Percentiles rank a stretch among this genome's conserved stretches.
Evolutionary conservation across 352 stramenopile species (phyloP).

Genomic region (Peronospora destructor): DNA sequence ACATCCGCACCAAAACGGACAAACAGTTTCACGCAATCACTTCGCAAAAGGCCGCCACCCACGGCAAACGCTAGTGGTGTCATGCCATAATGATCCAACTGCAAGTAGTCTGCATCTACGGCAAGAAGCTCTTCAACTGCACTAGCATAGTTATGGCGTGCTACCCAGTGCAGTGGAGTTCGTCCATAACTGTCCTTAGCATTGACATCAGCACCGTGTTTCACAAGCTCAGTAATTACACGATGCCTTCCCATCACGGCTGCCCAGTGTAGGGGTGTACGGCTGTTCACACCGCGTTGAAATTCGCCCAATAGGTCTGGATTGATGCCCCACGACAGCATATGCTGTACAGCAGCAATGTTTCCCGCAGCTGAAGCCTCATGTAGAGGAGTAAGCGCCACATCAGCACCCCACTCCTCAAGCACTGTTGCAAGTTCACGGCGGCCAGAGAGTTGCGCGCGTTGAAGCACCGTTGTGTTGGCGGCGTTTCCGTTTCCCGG

Average conservation of each 20-base stretch:
- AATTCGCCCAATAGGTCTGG: slow-evolving; percentile 67
- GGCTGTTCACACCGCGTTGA: slow-evolving; percentile 47
- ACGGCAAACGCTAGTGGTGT: slow-evolving; percentile 63
- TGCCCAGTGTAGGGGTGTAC: slow-evolving; percentile 72
- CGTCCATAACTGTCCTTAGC: slow-evolving; percentile 51
- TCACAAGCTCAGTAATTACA: slow-evolving; percentile 51
- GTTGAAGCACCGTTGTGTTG: slow-evolving; percentile 69
- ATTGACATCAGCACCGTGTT: slow-evolving; percentile 45
- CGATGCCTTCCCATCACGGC: slow-evolving; percentile 51
- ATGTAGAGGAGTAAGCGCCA: slow-evolving; percentile 71
- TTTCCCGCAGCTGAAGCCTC: slow-evolving; percentile 55
- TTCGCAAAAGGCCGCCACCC: slow-evolving; percentile 41
- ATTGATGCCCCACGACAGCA: slow-evolving; percentile 47
- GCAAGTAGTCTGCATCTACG: slow-evolving; percentile 40
- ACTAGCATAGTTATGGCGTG: slow-evolving; percentile 56
- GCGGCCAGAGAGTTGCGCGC: slow-evolving; percentile 52
- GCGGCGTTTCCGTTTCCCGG: slow-evolving; percentile 51
- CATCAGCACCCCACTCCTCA: slow-evolving; percentile 68
- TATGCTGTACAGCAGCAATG: slow-evolving; percentile 40
- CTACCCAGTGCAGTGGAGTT: slow-evolving; percentile 71
- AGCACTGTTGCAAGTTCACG: slow-evolving; percentile 48
- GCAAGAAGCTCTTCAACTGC: slow-evolving; percentile 49
- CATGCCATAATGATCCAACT: slow-evolving; percentile 54
- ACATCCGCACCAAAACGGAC: slow-evolving; percentile 45
- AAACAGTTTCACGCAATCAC: slow-evolving; percentile 48